Evolutionary conservation across 208 protist genomes (phyloP), one percentile per base, ranked within the genome.

Genomic region (Leishmania tarentolae): DNA sequence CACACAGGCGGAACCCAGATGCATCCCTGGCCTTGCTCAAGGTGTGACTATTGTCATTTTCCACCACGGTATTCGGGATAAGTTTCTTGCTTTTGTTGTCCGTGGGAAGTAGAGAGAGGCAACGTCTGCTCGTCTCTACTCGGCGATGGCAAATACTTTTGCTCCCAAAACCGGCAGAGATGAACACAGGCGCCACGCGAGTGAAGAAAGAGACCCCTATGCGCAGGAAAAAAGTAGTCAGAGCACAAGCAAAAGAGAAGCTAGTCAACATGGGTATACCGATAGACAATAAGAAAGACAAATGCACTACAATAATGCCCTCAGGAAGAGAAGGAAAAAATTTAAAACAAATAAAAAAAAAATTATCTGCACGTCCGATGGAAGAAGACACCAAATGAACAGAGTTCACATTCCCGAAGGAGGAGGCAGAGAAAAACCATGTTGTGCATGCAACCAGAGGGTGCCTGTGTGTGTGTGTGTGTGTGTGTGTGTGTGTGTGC

Each of bases 251-350:
- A 42, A 75, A 65, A 79, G 56, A 65, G 44, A 82, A 82, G 31
- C 15, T 46, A 61, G 44, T 35, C 19, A 19, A 46, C n/a, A 70
- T 42, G 19, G 9, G 15, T n/a, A 28, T 17, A 11, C 28, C 15
- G 19, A 70, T 28, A 66, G 59, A 89, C 44, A 82, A 85, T 6
- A 80, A 59, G 59, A 47, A 31, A 24, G 40, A 42, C 24, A 4
- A 44, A n/a, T 2, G 44, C 65, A 66, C 59, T 35, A 17, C 35
- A 40, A 8, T 24, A 70, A 70, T 35, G 17, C 21, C 35, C 17
- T 44, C 63, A 13, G n/a, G 31, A 6, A 69, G 53, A 56, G n/a
- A 63, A 47, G 24, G 11, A 17, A 44, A 63, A 9, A 37, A 4
- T 21, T 5, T 8, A 24, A 17, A 44, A 63, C 50, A 37, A 4